Percentiles rank a stretch among this genome's conserved stretches.
These are phyloP conservation scores for Rhizophagus clarus DNA, from an alignment of 192 early-diverging fungal genomes.

Conservation along the genomic window DNA sequence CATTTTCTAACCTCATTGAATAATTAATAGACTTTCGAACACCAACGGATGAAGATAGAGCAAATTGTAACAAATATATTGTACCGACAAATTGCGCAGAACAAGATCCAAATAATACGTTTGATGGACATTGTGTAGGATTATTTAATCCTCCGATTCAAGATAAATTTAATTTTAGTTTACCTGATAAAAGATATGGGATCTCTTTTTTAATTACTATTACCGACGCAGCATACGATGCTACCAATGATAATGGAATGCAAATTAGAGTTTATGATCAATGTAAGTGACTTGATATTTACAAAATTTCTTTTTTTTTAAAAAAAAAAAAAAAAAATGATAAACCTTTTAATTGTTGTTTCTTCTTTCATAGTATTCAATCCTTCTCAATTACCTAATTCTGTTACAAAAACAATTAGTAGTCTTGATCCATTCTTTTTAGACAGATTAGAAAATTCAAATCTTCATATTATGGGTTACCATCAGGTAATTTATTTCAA, in stretches of 20 bases:
- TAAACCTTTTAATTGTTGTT: background rate
- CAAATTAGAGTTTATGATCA: background rate
- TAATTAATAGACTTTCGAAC: background rate
- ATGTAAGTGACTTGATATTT: background rate
- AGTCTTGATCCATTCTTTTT: background rate
- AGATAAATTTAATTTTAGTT: constrained; percentile 1
- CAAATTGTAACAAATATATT: background rate
- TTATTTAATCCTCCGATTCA: background rate
- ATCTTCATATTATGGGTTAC: background rate
- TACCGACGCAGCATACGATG: background rate
- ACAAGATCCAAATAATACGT: background rate
- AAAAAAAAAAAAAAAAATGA: too few relatives aligned
- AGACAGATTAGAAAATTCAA: background rate
- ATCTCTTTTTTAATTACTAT: background rate
- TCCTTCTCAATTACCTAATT: background rate
- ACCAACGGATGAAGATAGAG: background rate
- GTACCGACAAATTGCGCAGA: background rate
- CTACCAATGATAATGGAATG: constrained; percentile 8
- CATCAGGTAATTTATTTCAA: constrained; percentile 5
- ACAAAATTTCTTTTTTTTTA: background rate
- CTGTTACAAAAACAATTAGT: background rate
- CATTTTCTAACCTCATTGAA: background rate
- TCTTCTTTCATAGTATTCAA: background rate
- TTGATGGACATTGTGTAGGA: background rate
- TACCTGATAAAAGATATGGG: background rate